phyloP scores from a whole-genome alignment of 2,329 filamentous ascomycete species.

The Dothidotthia symphoricarpi region DNA sequence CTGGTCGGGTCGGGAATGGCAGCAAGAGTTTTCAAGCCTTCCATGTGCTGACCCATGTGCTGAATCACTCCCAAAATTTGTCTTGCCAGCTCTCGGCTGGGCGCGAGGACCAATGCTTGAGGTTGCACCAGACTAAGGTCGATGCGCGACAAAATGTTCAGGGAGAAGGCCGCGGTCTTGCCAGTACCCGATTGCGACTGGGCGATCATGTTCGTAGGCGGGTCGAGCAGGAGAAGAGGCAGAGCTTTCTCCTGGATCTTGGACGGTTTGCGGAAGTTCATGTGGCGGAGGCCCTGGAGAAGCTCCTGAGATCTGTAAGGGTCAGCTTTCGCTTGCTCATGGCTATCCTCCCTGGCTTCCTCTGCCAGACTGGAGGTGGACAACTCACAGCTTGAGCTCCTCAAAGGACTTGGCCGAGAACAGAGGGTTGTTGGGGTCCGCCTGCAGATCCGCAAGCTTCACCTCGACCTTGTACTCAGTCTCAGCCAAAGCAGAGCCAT shows the following conservation, averaged over 20 bases:
- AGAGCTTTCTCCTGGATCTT: constrained; percentile 97
- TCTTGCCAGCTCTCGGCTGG: constrained; percentile 88
- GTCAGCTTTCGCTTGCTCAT: constrained; percentile 8
- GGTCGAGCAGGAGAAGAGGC: constrained; percentile 80
- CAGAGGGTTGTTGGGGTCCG: constrained; percentile 80
- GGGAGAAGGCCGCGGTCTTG: constrained; percentile 94
- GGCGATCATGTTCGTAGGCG: constrained; percentile 91
- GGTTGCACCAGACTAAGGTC: constrained; percentile 70
- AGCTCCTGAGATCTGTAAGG: constrained; percentile 44
- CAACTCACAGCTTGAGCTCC: constrained; percentile 77
- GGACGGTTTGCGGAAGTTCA: constrained; percentile 92
- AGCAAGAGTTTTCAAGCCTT: constrained; percentile 71
- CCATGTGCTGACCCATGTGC: constrained; percentile 80
- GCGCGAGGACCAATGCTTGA: constrained; percentile 85
- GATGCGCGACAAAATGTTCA: constrained; percentile 84
- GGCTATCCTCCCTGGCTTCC: no score
- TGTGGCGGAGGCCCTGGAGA: constrained; percentile 65
- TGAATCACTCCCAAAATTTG: constrained; percentile 87
- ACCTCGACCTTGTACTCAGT: constrained; percentile 86
- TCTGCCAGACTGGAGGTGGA: neutral
- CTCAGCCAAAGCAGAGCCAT: constrained; percentile 57
- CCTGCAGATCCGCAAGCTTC: constrained; percentile 84
- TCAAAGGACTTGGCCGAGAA: constrained; percentile 83
- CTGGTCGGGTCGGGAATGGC: constrained; percentile 77
- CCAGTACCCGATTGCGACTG: constrained; percentile 99